Evolutionary conservation across 345 rosid genomes (phyloP), one percentile per base, ranked within the genome.

Genomic region (Zanthoxylum bungeanum): DNA sequence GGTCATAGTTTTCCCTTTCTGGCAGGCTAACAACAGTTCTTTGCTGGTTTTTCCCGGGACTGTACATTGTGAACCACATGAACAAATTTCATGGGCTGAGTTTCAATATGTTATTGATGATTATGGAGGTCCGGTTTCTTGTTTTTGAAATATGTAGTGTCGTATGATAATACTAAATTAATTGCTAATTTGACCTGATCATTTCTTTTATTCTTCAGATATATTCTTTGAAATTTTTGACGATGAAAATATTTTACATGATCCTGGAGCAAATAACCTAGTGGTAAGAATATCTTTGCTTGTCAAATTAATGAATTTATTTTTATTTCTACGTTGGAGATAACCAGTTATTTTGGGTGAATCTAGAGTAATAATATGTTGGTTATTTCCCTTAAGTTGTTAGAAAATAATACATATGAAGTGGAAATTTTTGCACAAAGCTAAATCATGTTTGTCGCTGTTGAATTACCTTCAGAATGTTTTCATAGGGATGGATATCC

Each of bases 41-140:
- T 73, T 94, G 84, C 80, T 94, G 75, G 88, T 92, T 21, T 93
- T 94, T 75, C 97, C 98, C 34, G 97, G 95, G 73, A 77, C 79
- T 0, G 87, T 91, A 46, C 98, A 94, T 69, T 64, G 85, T 77
- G 98, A 92, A 78, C 98, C 97, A 37, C 95, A 94, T 56, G 92
- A 85, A 79, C 89, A 84, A 49, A 86, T 80, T 64, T 85, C 97
- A 19, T 94, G 98, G 97, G 83, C 93, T 24, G 97, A 94, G 40
- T 86, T 83, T 77, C 88, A 77, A 73, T 94, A 90, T 74, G 87
- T 92, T 70, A 68, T 90, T 77, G 98, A 94, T 82, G 97, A 90
- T 73, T 92, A 87, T 82, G 97, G 98, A 89, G 98, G 98, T 92
- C 68, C 22, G 76, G 69, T 76, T 71, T 71, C 55, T 50, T 69